phyloP scores from a whole-genome alignment of 208 protist species.

The Giardia duodenalis region DNA sequence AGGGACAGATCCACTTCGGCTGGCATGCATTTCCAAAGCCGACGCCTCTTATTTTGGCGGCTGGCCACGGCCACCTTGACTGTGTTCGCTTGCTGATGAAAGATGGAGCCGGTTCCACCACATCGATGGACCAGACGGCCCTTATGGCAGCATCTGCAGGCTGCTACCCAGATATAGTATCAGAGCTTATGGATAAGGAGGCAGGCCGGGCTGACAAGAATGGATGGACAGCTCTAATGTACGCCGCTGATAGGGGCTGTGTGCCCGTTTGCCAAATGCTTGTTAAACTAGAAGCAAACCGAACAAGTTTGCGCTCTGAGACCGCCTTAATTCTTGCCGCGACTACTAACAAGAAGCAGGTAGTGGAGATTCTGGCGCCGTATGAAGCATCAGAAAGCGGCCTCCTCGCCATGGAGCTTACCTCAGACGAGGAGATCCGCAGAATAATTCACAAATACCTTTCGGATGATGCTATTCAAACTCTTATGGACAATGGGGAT shows the following conservation, averaged over 20 bases:
- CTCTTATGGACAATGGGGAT: no score
- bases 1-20: not conserved
- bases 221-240: not conserved
- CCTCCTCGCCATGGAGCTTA: not conserved
- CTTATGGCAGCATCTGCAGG: not conserved
- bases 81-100: not conserved
- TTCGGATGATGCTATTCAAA: no score
- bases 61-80: not conserved
- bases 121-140: not conserved
- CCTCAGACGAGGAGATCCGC: not conserved
- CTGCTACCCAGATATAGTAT: not conserved
- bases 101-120: not conserved
- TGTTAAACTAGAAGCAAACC: not conserved
- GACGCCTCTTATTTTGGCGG: not conserved
- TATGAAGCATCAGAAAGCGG: not conserved
- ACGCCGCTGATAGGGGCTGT: not conserved
- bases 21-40: not conserved
- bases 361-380: not conserved
- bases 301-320: not conserved
- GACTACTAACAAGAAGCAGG: not conserved
- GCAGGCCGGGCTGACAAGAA: not conserved
- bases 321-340: not conserved
- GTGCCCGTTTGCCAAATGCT: not conserved
- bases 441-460: not conserved
- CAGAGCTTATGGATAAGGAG: not conserved